Evolutionary conservation across 305 asterid genomes (phyloP).

Genomic region (Solanum hybrid): DNA sequence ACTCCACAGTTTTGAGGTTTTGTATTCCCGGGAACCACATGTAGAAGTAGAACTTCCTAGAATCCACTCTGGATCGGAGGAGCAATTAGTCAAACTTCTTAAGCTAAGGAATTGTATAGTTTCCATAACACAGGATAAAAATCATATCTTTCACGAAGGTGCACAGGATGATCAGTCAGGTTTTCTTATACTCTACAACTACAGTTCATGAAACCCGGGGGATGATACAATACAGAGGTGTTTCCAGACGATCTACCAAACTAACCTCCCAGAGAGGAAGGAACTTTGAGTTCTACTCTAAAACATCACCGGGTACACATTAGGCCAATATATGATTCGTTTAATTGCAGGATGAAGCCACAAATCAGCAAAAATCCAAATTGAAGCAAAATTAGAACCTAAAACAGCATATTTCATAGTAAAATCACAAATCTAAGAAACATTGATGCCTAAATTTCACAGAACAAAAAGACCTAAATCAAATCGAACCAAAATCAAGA

Average conservation of each 20-base stretch:
- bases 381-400: not conserved
- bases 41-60: not conserved
- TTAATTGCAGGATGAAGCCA: not conserved
- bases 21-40: not conserved
- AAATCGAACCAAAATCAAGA: not conserved
- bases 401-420: not conserved
- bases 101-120: not conserved
- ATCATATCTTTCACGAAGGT: not conserved
- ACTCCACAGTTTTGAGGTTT: not conserved
- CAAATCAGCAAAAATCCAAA: not conserved
- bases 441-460: not conserved
- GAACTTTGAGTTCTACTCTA: not conserved
- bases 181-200: not conserved
- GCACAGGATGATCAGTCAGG: not conserved
- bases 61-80: not conserved
- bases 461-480: not conserved
- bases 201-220: not conserved
- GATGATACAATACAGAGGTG: not conserved
- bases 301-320: not conserved
- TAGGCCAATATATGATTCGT: not conserved
- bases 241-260: not conserved
- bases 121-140: not conserved
- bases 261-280: not conserved
- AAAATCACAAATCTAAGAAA: not conserved
- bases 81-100: not conserved